These are phyloP conservation scores for Fusarium continuum DNA, from an alignment of 2,329 filamentous ascomycete species.

Conservation along the genomic window DNA sequence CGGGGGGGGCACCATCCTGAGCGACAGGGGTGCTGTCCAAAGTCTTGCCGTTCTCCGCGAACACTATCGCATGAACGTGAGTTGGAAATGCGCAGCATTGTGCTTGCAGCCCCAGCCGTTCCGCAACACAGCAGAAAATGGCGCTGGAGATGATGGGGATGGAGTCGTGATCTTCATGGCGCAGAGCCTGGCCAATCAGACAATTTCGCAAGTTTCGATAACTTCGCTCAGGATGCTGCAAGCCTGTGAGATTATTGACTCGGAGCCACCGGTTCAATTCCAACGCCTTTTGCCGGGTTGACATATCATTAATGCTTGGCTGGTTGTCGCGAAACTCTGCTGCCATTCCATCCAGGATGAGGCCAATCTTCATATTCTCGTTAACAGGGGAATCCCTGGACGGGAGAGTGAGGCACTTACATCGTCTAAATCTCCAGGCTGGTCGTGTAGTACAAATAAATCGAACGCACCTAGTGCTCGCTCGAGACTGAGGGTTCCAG, in stretches of 20 bases:
- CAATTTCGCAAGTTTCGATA: slow-evolving; percentile 88
- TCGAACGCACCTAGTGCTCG: slow-evolving; percentile 84
- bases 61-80: slow-evolving; percentile 84
- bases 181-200: slow-evolving; percentile 83
- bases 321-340: slow-evolving; percentile 62
- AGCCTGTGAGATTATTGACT: slow-evolving; percentile 73
- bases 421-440: slow-evolving; percentile 77
- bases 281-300: slow-evolving; percentile 73
- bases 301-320: slow-evolving; percentile 63
- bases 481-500: slow-evolving; percentile 67
- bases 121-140: slow-evolving; percentile 85
- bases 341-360: slow-evolving; percentile 72
- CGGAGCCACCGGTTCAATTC: slow-evolving; percentile 76
- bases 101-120: slow-evolving; percentile 77
- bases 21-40: slow-evolving; percentile 61
- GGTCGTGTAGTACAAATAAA: slow-evolving; percentile 82
- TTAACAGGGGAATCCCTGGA: slow-evolving; percentile 9
- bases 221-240: slow-evolving; percentile 68
- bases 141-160: slow-evolving; percentile 86
- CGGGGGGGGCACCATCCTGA: slow-evolving; percentile 50
- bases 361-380: slow-evolving; percentile 59
- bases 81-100: slow-evolving; percentile 83
- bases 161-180: slow-evolving; percentile 76
- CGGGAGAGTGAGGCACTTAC: slow-evolving; percentile 53
- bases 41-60: slow-evolving; percentile 66